Evolutionary conservation across 169 alveolate species (phyloP), one percentile per base, ranked within the genome.

Genomic region (Plasmodium sp.): DNA sequence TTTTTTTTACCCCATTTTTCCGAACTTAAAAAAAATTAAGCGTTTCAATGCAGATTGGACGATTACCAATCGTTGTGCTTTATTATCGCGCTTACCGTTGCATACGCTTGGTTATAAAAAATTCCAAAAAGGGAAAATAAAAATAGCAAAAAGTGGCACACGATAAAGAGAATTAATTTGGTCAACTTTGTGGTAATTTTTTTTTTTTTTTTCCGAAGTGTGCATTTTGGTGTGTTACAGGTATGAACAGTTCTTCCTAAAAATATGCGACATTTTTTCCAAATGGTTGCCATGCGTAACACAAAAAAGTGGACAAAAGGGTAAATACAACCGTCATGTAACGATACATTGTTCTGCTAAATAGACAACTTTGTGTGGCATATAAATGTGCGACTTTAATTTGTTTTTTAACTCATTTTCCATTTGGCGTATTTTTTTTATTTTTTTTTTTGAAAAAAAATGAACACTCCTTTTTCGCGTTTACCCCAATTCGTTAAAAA

Each of bases 191-290:
- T n/a, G 22, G 43, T 48, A 14, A 81, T 81, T 45, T 81, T 81
- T 58, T 84, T 84, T 22, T 84, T 71, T 84, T 72, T 22, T 84
- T 84, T 84, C 33, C 34, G 34, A 77, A 71, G 79, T 85, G 93
- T 75, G 93, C 85, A 85, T 71, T 85, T 85, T 51, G 84, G 85
- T 85, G 84, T 74, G 39, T 85, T 75, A 85, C 56, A 85, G 4
- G 34, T 85, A 2, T 54, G 80, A 74, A 85, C 18, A 51, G 48
- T 74, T 74, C 72, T 74, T 85, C 62, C 81, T 33, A 16, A 77
- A 85, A 75, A 75, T 75, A 36, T 67, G 41, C 83, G 81, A 85
- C 86, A 74, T 85, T 34, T 56, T 85, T 67, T 75, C 22, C 51
- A 48, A 79, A 79, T 39, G 34, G 51, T 39, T 79, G 62, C n/a